Evolutionary conservation across 2,329 filamentous ascomycete genomes (phyloP).

Genomic region (Ascomycota sp.): DNA sequence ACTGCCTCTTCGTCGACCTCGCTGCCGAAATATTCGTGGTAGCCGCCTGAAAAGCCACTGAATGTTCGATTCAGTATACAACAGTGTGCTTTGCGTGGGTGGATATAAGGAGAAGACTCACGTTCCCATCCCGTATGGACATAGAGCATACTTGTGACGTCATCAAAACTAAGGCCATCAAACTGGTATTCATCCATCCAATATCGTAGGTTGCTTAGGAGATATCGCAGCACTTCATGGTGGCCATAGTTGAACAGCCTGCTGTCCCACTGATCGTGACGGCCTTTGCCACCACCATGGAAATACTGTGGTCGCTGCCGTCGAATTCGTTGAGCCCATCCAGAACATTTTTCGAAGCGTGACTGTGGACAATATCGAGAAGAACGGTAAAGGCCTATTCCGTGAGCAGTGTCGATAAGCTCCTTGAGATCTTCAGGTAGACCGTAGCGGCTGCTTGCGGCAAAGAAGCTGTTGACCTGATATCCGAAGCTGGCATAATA

Average conservation of each 20-base stretch:
- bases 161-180: conserved; percentile 94
- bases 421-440: conserved; percentile 89
- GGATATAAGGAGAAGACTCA: conserved; percentile 23
- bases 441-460: conserved; percentile 87
- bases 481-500: conserved; percentile 99
- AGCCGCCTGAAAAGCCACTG: conserved; percentile 88
- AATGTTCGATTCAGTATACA: too few species aligned
- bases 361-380: conserved; percentile 90
- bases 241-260: conserved; percentile 91
- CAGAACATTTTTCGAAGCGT: conserved; percentile 91
- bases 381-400: conserved; percentile 83
- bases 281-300: conserved; percentile 65
- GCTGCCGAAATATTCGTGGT: conserved; percentile 91
- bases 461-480: conserved; percentile 97
- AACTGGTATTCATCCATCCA: conserved; percentile 99
- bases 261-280: conserved; percentile 90
- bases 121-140: conserved; percentile 87
- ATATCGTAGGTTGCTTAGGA: conserved; percentile 86
- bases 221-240: conserved; percentile 87
- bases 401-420: conserved; percentile 84
- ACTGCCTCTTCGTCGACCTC: conserved; percentile 84
- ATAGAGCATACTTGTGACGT: conserved; percentile 97
- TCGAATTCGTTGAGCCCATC: conserved; percentile 95
- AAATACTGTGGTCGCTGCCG: conserved; percentile 90
- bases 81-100: too few species aligned